These are phyloP conservation scores for Cymbopogon flexuosus DNA, from an alignment of 202 grass and related monocot species.

Conservation along the genomic window DNA sequence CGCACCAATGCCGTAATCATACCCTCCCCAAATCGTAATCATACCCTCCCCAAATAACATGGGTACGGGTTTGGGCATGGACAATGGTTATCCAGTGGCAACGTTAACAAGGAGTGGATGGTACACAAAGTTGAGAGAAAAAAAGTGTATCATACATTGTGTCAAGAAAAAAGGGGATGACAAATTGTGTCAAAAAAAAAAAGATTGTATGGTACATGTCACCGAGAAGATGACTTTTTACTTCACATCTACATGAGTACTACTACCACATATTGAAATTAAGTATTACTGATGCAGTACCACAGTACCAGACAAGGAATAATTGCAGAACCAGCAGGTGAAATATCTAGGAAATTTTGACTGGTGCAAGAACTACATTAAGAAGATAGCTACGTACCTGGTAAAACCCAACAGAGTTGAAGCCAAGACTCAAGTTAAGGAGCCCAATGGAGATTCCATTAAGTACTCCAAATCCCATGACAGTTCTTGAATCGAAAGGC, in stretches of 20 bases:
- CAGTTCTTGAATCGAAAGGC: conserved; percentile 86
- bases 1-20: no score
- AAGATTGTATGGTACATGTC: not conserved
- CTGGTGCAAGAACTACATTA: conserved; percentile 1
- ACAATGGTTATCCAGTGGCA: no score
- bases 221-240: conserved; percentile 10
- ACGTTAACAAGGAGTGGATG: not conserved
- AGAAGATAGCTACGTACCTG: conserved; percentile 53
- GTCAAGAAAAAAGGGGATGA: not conserved
- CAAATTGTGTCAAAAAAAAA: not conserved
- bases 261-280: not conserved
- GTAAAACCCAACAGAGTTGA: conserved; percentile 99
- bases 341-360: conserved; percentile 27
- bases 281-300: conserved; percentile 21
- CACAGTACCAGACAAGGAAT: conserved; percentile 13
- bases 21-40: no score
- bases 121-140: not conserved
- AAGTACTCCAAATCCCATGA: conserved; percentile 98
- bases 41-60: no score
- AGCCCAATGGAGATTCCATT: conserved; percentile 99
- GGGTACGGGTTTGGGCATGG: no score
- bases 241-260: conserved; percentile 8
- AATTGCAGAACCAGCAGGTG: conserved; percentile 7
- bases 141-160: not conserved
- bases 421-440: conserved; percentile 95